These are phyloP conservation scores for Arachnomyces sp. DNA, from an alignment of 2,329 filamentous ascomycete genomes.

Conservation along the genomic window DNA sequence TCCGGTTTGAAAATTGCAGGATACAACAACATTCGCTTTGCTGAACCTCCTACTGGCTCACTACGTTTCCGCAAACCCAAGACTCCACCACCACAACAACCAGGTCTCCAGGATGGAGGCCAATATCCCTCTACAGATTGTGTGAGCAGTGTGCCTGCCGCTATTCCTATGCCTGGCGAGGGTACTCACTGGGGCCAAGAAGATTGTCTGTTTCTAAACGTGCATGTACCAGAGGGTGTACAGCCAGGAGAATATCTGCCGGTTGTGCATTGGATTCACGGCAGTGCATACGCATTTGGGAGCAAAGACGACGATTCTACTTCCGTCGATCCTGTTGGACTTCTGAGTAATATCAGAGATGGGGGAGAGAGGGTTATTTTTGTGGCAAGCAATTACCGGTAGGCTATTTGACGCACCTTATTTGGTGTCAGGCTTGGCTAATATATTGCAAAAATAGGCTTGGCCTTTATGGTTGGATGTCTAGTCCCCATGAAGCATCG, in stretches of 20 bases:
- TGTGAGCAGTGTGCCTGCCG: slow-evolving; percentile 3
- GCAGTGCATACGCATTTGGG: slow-evolving; percentile 4
- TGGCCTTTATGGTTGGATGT: slow-evolving; percentile 3
- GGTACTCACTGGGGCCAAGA: slow-evolving; percentile 4
- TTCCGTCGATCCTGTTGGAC: slow-evolving; percentile 1
- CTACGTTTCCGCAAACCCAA: slow-evolving; percentile 8
- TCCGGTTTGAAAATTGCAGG: slow-evolving; percentile 6
- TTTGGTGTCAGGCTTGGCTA: no score
- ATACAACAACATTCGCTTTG: slow-evolving; percentile 15
- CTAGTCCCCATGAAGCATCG: slow-evolving; percentile 1
- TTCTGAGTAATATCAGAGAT: slow-evolving; percentile 4
- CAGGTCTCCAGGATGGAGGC: slow-evolving; percentile 4
- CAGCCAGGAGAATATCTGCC: slow-evolving; percentile 3
- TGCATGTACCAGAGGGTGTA: slow-evolving; percentile 6
- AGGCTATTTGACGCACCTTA: neutral
- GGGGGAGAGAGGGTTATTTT: slow-evolving; percentile 2
- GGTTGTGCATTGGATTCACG: slow-evolving; percentile 7
- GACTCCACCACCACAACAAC: slow-evolving; percentile 4
- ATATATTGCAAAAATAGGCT: neutral
- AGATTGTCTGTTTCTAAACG: slow-evolving; percentile 10
- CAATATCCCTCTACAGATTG: slow-evolving; percentile 5
- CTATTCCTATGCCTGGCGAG: neutral
- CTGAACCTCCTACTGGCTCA: slow-evolving; percentile 8
- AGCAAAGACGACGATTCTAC: slow-evolving; percentile 2
- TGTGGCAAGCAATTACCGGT: slow-evolving; percentile 7